phyloP scores from a whole-genome alignment of 2,329 filamentous ascomycete genomes.

The Exophiala calicioides region DNA sequence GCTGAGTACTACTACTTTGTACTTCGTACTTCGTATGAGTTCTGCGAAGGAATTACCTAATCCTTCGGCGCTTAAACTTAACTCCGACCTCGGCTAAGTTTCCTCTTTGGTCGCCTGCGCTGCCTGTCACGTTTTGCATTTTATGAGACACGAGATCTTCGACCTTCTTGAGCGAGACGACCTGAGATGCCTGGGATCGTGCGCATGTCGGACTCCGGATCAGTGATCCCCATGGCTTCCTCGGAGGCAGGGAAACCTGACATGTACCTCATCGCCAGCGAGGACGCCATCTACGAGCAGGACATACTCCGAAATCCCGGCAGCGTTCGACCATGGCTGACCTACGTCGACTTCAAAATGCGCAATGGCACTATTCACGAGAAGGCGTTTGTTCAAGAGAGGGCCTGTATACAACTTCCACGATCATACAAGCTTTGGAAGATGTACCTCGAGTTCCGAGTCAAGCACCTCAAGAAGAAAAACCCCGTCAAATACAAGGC shows the following conservation, averaged over 20 bases:
- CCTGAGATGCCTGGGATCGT: constrained; percentile 26
- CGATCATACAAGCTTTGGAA: constrained; percentile 99
- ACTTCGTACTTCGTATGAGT: too few relatives aligned
- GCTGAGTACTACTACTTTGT: too few relatives aligned
- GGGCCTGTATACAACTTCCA: constrained; percentile 84
- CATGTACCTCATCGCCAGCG: constrained; percentile 57
- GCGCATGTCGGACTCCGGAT: constrained; percentile 10
- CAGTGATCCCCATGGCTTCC: constrained; percentile 18
- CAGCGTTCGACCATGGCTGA: constrained; percentile 90
- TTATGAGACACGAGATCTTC: neutral
- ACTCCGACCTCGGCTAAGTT: constrained; percentile 3
- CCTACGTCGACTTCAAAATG: constrained; percentile 88
- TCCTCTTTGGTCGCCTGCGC: neutral
- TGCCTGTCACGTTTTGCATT: neutral
- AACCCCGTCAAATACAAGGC: constrained; percentile 77
- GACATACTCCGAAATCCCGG: constrained; percentile 84
- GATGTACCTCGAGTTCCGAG: constrained; percentile 85
- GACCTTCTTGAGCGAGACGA: neutral
- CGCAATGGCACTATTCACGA: constrained; percentile 83
- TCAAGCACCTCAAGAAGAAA: constrained; percentile 75
- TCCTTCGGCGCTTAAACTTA: neutral
- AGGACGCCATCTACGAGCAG: constrained; percentile 95
- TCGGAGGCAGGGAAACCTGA: constrained; percentile 23
- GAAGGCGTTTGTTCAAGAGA: constrained; percentile 85
- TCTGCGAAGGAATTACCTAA: too few relatives aligned